Evolutionary conservation across 2,329 filamentous ascomycete genomes (phyloP).

Genomic region (Cordyceps javanica): DNA sequence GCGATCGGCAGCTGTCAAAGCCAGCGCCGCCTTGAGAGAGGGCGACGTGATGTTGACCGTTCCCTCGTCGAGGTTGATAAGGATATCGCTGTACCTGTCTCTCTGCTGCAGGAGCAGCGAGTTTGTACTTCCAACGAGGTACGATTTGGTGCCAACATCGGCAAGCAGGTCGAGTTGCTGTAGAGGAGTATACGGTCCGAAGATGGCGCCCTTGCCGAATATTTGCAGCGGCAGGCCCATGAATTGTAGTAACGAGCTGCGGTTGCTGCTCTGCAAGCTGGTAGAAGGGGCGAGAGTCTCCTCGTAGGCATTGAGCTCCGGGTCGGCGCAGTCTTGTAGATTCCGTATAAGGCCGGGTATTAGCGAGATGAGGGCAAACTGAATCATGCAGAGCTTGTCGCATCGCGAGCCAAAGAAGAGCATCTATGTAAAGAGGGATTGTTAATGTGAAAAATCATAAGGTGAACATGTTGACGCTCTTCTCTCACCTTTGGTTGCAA

Average conservation of each 20-base stretch:
- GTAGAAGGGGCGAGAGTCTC: constrained; percentile 69
- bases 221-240: constrained; percentile 94
- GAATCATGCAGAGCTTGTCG: constrained; percentile 94
- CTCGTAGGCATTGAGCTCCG: constrained; percentile 81
- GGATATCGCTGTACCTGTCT: constrained; percentile 90
- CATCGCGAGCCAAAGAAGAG: constrained; percentile 97
- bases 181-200: constrained; percentile 92
- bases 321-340: constrained; percentile 91
- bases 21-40: constrained; percentile 67
- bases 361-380: constrained; percentile 91
- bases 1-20: constrained; percentile 78
- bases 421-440: constrained; percentile 64
- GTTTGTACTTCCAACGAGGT: constrained; percentile 95
- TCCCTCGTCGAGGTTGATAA: constrained; percentile 92
- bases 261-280: constrained; percentile 84
- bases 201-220: constrained; percentile 92
- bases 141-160: constrained; percentile 91
- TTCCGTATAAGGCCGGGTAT: constrained; percentile 88
- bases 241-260: constrained; percentile 81
- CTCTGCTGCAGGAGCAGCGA: constrained; percentile 88
- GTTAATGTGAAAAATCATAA: background rate
- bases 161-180: constrained; percentile 93
- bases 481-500: constrained; percentile 79
- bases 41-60: constrained; percentile 77
- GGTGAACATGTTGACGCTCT: constrained; percentile 5